Evolutionary conservation across 192 early-diverging fungal species (phyloP).

Genomic region (Dissophora globulifera): DNA sequence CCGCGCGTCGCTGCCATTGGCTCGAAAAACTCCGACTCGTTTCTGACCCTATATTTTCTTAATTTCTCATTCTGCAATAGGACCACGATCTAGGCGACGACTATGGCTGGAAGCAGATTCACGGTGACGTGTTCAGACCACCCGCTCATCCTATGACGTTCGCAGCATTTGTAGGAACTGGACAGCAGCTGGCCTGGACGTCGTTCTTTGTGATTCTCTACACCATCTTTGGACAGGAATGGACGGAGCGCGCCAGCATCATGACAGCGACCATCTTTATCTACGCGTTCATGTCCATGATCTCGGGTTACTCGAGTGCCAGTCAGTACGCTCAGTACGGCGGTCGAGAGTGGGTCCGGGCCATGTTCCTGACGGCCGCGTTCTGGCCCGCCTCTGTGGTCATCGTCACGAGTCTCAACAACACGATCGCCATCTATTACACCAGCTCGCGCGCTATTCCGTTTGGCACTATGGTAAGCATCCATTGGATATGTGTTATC

Average conservation of each 20-base stretch:
- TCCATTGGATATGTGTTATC: neutral
- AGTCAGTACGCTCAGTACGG: slow-evolving; percentile 76
- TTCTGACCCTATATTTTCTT: neutral
- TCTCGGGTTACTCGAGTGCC: slow-evolving; percentile 75
- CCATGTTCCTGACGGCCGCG: slow-evolving; percentile 71
- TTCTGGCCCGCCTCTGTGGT: slow-evolving; percentile 75
- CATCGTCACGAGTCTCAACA: slow-evolving; percentile 66
- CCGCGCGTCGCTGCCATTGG: too few relatives aligned
- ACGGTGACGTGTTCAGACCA: slow-evolving; percentile 86
- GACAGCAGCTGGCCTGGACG: slow-evolving; percentile 64
- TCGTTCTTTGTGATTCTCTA: slow-evolving; percentile 65
- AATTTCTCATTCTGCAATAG: slow-evolving; percentile 7
- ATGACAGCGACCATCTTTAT: slow-evolving; percentile 82
- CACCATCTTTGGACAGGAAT: slow-evolving; percentile 66
- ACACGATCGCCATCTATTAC: slow-evolving; percentile 78
- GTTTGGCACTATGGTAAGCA: slow-evolving; percentile 73
- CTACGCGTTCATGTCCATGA: slow-evolving; percentile 76
- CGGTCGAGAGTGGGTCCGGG: slow-evolving; percentile 73
- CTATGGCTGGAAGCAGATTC: slow-evolving; percentile 91
- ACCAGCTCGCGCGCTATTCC: slow-evolving; percentile 81
- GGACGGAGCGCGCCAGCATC: slow-evolving; percentile 77
- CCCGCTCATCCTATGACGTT: slow-evolving; percentile 71
- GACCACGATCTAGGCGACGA: slow-evolving; percentile 83
- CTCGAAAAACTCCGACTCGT: neutral
- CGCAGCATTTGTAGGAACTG: slow-evolving; percentile 77